Evolutionary conservation across 2,329 filamentous ascomycete species (phyloP).

Genomic region (Zymoseptoria brevis): DNA sequence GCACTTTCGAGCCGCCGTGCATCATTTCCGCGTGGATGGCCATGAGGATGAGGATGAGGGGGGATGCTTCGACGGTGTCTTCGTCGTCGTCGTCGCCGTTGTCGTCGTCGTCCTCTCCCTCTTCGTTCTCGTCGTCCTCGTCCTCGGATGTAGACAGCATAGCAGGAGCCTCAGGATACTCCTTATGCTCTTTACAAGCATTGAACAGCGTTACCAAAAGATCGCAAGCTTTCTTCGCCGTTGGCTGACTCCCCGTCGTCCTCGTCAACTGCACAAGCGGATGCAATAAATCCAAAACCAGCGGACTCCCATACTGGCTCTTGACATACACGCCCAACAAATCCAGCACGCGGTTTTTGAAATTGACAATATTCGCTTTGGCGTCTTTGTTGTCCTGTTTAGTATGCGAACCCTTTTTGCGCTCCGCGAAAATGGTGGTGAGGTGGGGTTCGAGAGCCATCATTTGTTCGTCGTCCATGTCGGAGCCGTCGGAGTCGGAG

Average conservation of each 20-base stretch:
- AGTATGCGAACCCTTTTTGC: constrained; percentile 54
- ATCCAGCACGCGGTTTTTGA: constrained; percentile 90
- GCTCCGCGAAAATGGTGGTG: constrained; percentile 74
- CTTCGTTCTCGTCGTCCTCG: neutral
- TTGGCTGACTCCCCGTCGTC: constrained; percentile 66
- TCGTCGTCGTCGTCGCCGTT: neutral
- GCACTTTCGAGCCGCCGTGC: constrained; percentile 57
- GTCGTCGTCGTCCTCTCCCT: neutral
- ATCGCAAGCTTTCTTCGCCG: constrained; percentile 64
- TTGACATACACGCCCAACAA: constrained; percentile 78
- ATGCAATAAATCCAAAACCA: constrained; percentile 62
- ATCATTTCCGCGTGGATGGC: constrained; percentile 62
- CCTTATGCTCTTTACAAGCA: constrained; percentile 46
- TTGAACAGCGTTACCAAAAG: constrained; percentile 67
- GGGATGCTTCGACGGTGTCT: constrained; percentile 23
- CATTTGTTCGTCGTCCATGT: constrained; percentile 97
- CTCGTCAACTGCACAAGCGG: constrained; percentile 71
- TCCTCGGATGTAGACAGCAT: constrained; percentile 14
- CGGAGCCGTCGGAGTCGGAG: constrained; percentile 55
- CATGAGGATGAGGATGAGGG: constrained; percentile 51
- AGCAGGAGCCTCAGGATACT: constrained; percentile 32
- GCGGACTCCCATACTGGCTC: constrained; percentile 60
- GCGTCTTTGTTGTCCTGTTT: constrained; percentile 83
- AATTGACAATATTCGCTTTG: constrained; percentile 81
- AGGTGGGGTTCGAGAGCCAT: constrained; percentile 77